Evolutionary conservation across 2,329 filamentous ascomycete genomes (phyloP), one percentile per base, ranked within the genome.

Genomic region (Hawksworthiomyces lignivorus): DNA sequence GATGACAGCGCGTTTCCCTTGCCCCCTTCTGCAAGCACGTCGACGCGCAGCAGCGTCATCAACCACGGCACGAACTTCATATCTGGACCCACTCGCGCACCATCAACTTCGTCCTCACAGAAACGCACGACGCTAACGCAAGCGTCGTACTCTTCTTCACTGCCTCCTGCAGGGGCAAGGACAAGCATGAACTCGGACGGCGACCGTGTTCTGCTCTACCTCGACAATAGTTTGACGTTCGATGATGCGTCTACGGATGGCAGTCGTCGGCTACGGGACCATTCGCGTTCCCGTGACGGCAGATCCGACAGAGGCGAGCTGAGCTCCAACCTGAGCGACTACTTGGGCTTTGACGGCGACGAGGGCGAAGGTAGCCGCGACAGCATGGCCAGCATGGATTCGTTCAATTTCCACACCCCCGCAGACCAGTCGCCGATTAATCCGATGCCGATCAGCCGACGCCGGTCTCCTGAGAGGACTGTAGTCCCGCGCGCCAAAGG

Each of bases 301-400:
- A n/a, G n/a, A n/a, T n/a, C n/a, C n/a, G n/a, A 53, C 15, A 45
- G 42, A n/a, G 44, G 47, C 17, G 54, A 55, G 36, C 48, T 48
- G 3, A 57, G 50, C 31, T 49, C 54, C 2, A 54, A 56, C 22
- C 35, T 56, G 11, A 52, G 52, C 45, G 55, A 54, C 24, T 54
- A 54, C 24, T 45, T 56, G 35, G 49, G 49, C 14, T 53, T 52
- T 28, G 55, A 54, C 32, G 47, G 51, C 21, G n/a, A n/a, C n/a
- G n/a, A n/a, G n/a, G n/a, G n/a, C n/a, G n/a, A n/a, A n/a, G 41
- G 18, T 14, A 33, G 21, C 37, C 40, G 43, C 40, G 48, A 15
- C 45, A 53, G 39, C 50, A 43, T 11, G 29, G 44, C 18, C 31
- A 46, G 30, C 29, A 32, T 45, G 34, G 37, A 46, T 19, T 41